Conservation (phyloP, 805 yeast genomes). For the Maudiozyma turicensis region DNA sequence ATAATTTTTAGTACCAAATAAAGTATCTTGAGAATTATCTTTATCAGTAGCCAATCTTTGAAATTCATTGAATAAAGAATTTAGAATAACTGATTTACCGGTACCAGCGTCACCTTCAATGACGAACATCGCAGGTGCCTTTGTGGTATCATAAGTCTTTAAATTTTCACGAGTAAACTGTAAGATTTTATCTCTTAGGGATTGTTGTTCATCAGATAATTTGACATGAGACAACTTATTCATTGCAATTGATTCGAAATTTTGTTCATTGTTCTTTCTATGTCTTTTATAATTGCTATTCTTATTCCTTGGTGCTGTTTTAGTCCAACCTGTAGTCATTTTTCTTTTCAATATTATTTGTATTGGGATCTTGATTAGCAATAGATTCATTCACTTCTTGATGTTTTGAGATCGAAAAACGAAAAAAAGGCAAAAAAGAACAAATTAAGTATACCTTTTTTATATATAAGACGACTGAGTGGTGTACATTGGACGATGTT, state of each 20-base stretch:
- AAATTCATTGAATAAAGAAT: conserved; percentile 35
- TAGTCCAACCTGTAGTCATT: neutral
- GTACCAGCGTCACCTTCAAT: conserved; percentile 43
- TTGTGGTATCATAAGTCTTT: conserved; percentile 1
- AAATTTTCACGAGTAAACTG: conserved; percentile 25
- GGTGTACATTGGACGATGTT: no score
- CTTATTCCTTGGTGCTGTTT: neutral
- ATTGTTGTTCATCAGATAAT: conserved; percentile 32
- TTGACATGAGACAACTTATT: conserved; percentile 30
- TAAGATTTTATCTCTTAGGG: conserved; percentile 24
- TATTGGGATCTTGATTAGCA: neutral
- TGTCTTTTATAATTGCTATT: neutral
- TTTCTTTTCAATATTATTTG: neutral
- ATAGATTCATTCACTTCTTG: neutral
- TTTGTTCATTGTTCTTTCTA: conserved; percentile 27
- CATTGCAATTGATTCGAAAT: conserved; percentile 24
- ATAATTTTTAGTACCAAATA: conserved; percentile 29
- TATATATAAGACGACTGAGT: no score
- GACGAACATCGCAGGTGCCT: conserved; percentile 28
- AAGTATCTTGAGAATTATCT: conserved; percentile 9
- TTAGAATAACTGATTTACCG: conserved; percentile 37
- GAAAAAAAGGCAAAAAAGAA: no score
- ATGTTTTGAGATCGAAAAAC: no score
- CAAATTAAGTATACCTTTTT: no score
- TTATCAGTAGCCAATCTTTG: conserved; percentile 24